Conservation (phyloP, 2,329 filamentous ascomycete genomes). For the Arthrobotrys conoides region DNA sequence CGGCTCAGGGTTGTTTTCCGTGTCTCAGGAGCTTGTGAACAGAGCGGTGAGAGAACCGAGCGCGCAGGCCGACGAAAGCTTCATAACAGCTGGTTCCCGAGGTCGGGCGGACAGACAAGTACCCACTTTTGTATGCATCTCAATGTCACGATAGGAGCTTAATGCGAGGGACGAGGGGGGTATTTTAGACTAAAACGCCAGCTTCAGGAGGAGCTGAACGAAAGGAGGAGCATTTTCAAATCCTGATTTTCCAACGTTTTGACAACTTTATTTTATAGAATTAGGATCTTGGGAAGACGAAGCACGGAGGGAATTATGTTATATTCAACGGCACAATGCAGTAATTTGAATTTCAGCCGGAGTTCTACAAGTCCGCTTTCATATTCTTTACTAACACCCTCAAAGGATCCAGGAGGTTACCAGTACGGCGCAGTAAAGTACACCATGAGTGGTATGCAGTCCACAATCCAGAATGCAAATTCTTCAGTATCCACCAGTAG, state of each 20-base stretch:
- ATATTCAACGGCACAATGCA: background rate
- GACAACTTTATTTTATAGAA: background rate
- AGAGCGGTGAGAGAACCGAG: conserved; percentile 14
- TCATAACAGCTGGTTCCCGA: conserved; percentile 14
- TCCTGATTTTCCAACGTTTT: background rate
- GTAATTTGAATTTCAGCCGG: background rate
- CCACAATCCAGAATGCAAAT: background rate
- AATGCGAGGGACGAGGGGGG: background rate
- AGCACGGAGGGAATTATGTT: background rate
- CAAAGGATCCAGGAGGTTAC: too few species aligned
- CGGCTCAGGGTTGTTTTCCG: conserved; percentile 31
- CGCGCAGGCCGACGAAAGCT: conserved; percentile 8
- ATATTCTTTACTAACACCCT: too few species aligned
- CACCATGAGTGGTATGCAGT: too few species aligned
- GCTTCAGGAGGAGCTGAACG: conserved; percentile 13
- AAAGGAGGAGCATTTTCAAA: background rate
- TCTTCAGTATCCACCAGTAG: conserved; percentile 28
- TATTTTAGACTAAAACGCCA: background rate
- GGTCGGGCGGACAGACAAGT: conserved; percentile 10
- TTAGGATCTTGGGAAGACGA: background rate
- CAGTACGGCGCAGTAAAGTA: too few species aligned
- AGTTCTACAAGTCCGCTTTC: background rate
- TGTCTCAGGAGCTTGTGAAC: conserved; percentile 28
- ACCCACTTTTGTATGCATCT: conserved; percentile 11
- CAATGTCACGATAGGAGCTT: conserved; percentile 22